phyloP scores from a whole-genome alignment of 495 filamentous ascomycete species.

The Penicillium simplicissimum region DNA sequence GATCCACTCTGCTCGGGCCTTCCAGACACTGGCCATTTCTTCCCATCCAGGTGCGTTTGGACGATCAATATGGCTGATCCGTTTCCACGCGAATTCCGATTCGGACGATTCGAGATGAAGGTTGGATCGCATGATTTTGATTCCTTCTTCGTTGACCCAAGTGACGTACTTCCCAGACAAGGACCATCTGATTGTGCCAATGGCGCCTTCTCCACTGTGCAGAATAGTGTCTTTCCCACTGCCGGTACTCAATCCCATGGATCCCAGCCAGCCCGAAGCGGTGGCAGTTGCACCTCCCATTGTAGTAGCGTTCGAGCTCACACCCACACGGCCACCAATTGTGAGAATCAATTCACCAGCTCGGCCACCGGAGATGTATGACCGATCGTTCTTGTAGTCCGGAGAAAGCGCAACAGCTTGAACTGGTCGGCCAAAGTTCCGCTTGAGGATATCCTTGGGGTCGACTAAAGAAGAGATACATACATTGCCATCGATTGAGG shows the following conservation, averaged over 20 bases:
- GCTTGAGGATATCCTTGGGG: conserved; percentile 76
- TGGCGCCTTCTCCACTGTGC: conserved; percentile 89
- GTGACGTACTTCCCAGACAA: conserved; percentile 84
- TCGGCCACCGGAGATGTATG: conserved; percentile 86
- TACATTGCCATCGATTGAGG: conserved; percentile 94
- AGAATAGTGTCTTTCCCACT: conserved; percentile 84
- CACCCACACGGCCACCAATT: conserved; percentile 72
- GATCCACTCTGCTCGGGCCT: conserved; percentile 87
- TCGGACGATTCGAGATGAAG: conserved; percentile 76
- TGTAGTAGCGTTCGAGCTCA: conserved; percentile 76
- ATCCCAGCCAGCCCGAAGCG: conserved; percentile 88
- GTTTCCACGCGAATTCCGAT: conserved; percentile 85
- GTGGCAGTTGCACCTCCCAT: conserved; percentile 75
- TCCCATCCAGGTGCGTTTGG: conserved; percentile 82
- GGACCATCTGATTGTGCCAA: conserved; percentile 91
- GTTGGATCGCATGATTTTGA: conserved; percentile 95
- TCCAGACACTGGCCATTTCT: conserved; percentile 94
- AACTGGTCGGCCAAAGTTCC: conserved; percentile 91
- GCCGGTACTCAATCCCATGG: conserved; percentile 74
- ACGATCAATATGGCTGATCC: conserved; percentile 88
- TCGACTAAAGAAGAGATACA: conserved; percentile 82
- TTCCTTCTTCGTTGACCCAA: conserved; percentile 94
- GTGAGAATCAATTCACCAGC: conserved; percentile 92
- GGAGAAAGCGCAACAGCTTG: conserved; percentile 89
- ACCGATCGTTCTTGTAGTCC: conserved; percentile 83